Evolutionary conservation across 1,284 basidiomycete genomes (phyloP).

Genomic region (Leccinum solheimii): DNA sequence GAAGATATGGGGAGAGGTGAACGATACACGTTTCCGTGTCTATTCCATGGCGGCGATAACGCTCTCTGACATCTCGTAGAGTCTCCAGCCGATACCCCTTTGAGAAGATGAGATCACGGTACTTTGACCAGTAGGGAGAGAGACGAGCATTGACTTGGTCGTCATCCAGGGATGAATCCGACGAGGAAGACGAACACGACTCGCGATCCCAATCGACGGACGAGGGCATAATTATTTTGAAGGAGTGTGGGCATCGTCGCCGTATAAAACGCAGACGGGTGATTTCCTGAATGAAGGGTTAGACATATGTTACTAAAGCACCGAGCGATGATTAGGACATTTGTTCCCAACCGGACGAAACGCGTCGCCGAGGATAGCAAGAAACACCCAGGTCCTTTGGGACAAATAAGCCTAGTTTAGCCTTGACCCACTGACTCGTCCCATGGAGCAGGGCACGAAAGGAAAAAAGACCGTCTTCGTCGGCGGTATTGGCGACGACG

Average conservation of each 20-base stretch:
- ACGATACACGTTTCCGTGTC: slow-evolving; percentile 11
- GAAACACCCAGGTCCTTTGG: slow-evolving; percentile 9
- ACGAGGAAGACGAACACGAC: slow-evolving; percentile 40
- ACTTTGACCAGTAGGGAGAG: slow-evolving; percentile 59
- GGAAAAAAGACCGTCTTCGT: slow-evolving; percentile 80
- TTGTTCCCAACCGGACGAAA: slow-evolving; percentile 9
- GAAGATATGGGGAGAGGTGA: slow-evolving; percentile 39
- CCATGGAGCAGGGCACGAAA: slow-evolving; percentile 79
- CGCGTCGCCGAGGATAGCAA: slow-evolving; percentile 11
- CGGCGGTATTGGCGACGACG: slow-evolving; percentile 73
- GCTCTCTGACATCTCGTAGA: slow-evolving; percentile 54
- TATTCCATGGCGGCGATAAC: slow-evolving; percentile 22
- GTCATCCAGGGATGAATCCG: slow-evolving; percentile 56
- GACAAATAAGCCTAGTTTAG: slow-evolving; percentile 24
- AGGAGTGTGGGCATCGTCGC: slow-evolving; percentile 2
- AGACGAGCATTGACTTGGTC: slow-evolving; percentile 61
- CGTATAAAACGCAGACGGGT: slow-evolving; percentile 5
- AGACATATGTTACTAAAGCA: not conserved
- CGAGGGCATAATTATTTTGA: slow-evolving; percentile 19
- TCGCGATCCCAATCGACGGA: slow-evolving; percentile 36
- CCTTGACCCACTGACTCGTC: not conserved
- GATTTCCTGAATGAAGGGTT: slow-evolving; percentile 4
- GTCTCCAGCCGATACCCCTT: slow-evolving; percentile 68
- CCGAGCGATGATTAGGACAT: not conserved
- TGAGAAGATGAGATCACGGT: slow-evolving; percentile 47